Evolutionary conservation across 352 stramenopile species (phyloP).

Genomic region (Saprolegnia parasitica): DNA sequence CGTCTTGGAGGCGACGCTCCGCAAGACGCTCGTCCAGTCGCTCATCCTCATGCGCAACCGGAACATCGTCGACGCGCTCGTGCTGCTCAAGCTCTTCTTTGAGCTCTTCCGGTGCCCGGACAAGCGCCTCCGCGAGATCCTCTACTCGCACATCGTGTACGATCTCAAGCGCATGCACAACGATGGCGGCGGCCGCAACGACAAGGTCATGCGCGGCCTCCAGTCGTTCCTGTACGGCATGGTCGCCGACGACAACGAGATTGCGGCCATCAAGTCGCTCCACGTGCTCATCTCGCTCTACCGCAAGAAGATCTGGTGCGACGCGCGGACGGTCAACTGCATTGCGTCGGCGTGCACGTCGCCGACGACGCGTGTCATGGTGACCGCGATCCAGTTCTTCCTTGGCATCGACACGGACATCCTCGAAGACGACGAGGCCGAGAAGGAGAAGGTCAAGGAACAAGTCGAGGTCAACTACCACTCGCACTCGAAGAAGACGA

Average conservation of each 20-base stretch:
- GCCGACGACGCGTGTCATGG: slow-evolving; percentile 82
- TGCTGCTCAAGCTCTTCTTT: slow-evolving; percentile 95
- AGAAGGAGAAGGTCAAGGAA: slow-evolving; percentile 86
- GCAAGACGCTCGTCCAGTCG: slow-evolving; percentile 92
- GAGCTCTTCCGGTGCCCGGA: slow-evolving; percentile 94
- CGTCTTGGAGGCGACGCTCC: slow-evolving; percentile 87
- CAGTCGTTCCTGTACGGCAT: slow-evolving; percentile 95
- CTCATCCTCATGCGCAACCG: slow-evolving; percentile 97
- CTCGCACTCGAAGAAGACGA: slow-evolving; percentile 96
- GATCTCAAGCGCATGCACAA: slow-evolving; percentile 90
- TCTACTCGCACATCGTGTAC: slow-evolving; percentile 96
- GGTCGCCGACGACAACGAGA: slow-evolving; percentile 85
- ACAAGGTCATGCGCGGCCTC: slow-evolving; percentile 94
- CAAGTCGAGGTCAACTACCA: slow-evolving; percentile 90
- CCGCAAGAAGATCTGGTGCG: slow-evolving; percentile 94
- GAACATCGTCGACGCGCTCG: slow-evolving; percentile 86
- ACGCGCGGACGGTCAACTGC: slow-evolving; percentile 95
- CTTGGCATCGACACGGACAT: slow-evolving; percentile 97
- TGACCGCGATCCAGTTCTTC: slow-evolving; percentile 96
- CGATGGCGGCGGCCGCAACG: slow-evolving; percentile 50
- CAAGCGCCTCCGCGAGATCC: slow-evolving; percentile 92
- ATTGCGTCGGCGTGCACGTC: slow-evolving; percentile 88
- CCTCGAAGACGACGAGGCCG: slow-evolving; percentile 89
- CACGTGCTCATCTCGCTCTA: slow-evolving; percentile 96
- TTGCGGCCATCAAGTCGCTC: slow-evolving; percentile 84